Evolutionary conservation across 2,329 filamentous ascomycete species (phyloP).

Genomic region (Ambrosiella xylebori): DNA sequence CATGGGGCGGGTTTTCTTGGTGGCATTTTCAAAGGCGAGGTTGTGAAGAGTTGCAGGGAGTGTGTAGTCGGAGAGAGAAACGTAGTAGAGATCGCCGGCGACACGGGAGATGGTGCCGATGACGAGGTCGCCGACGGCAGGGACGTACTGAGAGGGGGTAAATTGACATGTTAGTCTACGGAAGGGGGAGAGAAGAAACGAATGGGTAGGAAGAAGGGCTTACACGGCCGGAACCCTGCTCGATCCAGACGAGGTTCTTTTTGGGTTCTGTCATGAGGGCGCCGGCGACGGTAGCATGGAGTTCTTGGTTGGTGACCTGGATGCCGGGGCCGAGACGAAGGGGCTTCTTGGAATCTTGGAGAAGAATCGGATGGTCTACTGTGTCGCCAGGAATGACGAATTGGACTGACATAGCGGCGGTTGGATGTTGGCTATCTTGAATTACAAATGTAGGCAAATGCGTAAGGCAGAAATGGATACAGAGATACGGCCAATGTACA

Average conservation of each 20-base stretch:
- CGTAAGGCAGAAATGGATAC: background rate
- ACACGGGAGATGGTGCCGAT: constrained; percentile 72
- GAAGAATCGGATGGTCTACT: constrained; percentile 47
- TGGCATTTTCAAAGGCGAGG: constrained; percentile 81
- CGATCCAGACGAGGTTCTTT: constrained; percentile 67
- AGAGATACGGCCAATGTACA: background rate
- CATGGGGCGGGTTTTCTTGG: constrained; percentile 76
- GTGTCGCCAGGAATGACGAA: constrained; percentile 70
- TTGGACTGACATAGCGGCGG: constrained; percentile 36
- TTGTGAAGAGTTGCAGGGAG: constrained; percentile 58
- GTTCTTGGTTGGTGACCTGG: constrained; percentile 43
- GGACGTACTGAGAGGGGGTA: constrained; percentile 44
- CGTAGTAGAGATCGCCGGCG: constrained; percentile 61
- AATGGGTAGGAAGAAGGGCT: constrained; percentile 18
- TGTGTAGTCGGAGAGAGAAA: constrained; percentile 51
- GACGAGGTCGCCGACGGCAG: constrained; percentile 66
- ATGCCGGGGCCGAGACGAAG: constrained; percentile 73
- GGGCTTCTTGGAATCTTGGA: constrained; percentile 49
- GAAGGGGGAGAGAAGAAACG: constrained; percentile 8
- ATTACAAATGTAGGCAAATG: background rate
- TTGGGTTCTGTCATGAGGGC: constrained; percentile 48
- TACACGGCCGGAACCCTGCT: constrained; percentile 53
- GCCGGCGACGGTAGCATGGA: constrained; percentile 55
- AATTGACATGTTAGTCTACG: background rate
- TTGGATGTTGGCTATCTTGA: background rate